Base-by-base conservation (phyloP, 441 rosid species). In the Sinapis alba region DNA sequence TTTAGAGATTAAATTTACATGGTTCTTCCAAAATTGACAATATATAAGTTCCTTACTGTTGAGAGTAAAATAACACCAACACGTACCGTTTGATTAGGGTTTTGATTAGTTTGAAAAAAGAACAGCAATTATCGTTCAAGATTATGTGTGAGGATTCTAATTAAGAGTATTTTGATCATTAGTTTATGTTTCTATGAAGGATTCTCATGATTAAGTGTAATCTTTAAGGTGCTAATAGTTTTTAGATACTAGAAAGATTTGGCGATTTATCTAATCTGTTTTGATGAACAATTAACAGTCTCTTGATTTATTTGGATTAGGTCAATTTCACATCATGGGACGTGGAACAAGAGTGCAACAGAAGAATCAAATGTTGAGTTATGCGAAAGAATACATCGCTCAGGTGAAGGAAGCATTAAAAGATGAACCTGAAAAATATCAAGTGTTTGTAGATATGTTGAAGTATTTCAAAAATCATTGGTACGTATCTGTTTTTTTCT, bases 401-500 rank as follows among this genome's bases (percentile, higher is more conserved):
- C 10, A 11, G 4, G 53, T 63, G 20, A 63, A 41, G 54, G 54
- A 41, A 63, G 68, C 32, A 13, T 41, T 63, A 13, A 38, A 38
- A 3, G 32, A 38, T 23, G 53, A 63, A 38, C 32, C 54, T 41
- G 54, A 41, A 38, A 63, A 20, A n/a, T 63, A 13, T 38, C 6
- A 13, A 1, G 13, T 13, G 32, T 63, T 63, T 63, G 7, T 21
- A 20, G 9, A 21, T 11, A 13, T 41, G 16, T 45, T 65, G 58
- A 5, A 8, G 1, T 24, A 65, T 65, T 1, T 26, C 19, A 5
- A 0, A 24, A 10, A 90, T 68, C 93, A 87, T 78, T 89, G 98
- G 98, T 91, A 67, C 71, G 77, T 50, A 20, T 41, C 53, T 7
- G 1, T 63, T 75, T 13, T 68, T 56, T 64, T 38, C 24, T 63